A percentile compares a stretch with the other conserved stretches of the same genome.
Conservation (phyloP, 2,329 filamentous ascomycete genomes). For the Grosmannia penicillata region DNA sequence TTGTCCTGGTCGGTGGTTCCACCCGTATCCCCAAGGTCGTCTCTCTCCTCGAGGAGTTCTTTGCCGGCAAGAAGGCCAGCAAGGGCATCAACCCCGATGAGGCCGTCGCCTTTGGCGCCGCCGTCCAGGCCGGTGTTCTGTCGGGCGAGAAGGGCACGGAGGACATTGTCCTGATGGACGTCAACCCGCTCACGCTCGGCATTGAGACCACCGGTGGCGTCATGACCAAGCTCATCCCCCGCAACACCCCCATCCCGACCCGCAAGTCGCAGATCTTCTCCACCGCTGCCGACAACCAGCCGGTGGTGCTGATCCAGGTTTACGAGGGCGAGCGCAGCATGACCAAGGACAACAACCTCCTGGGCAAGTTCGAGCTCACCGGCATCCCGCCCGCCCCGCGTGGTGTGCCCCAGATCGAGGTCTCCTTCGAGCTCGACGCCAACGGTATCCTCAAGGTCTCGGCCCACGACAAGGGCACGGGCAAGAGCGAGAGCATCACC, state of each 20-base stretch:
- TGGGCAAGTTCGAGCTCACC: constrained; percentile 97
- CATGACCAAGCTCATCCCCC: constrained; percentile 92
- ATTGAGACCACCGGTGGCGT: constrained; percentile 96
- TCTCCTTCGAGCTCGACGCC: constrained; percentile 93
- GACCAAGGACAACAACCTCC: constrained; percentile 93
- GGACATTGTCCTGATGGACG: constrained; percentile 87
- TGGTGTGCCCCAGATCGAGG: constrained; percentile 95
- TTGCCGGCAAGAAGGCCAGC: constrained; percentile 87
- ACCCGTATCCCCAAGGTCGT: constrained; percentile 99
- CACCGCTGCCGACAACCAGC: constrained; percentile 92
- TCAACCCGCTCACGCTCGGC: constrained; percentile 90
- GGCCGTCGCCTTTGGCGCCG: constrained; percentile 94
- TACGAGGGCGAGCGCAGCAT: constrained; percentile 86
- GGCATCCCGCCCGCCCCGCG: constrained; percentile 89
- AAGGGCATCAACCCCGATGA: constrained; percentile 99
- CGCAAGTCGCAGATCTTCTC: constrained; percentile 98
- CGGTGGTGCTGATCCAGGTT: constrained; percentile 87
- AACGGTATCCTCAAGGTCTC: constrained; percentile 97
- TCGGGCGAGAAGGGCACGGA: constrained; percentile 71
- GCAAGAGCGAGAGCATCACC: constrained; percentile 93
- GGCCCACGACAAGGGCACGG: constrained; percentile 93
- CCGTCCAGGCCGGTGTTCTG: constrained; percentile 91
- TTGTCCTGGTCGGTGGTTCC: constrained; percentile 94
- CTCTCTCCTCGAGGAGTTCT: constrained; percentile 88
- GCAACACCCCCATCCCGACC: constrained; percentile 88